Evolutionary conservation across 306 rosid species (phyloP).

Genomic region (Styphnolobium japonicum): DNA sequence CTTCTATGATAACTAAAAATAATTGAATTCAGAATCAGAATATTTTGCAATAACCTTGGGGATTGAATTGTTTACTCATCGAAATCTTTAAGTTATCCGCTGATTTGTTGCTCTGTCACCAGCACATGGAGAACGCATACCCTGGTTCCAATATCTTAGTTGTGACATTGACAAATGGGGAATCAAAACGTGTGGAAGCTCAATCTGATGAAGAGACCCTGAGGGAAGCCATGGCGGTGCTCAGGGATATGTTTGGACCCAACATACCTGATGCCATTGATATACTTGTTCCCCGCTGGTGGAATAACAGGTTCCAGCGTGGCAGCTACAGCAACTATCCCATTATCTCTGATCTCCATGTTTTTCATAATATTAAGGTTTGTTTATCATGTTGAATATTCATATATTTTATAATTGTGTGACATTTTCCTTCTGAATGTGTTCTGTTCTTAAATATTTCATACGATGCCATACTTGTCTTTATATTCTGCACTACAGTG

Average conservation of each 20-base stretch:
- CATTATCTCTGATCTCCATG: constrained; percentile 53
- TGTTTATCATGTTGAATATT: constrained; percentile 5
- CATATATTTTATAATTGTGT: background rate
- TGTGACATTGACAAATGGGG: constrained; percentile 91
- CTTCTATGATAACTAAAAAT: constrained; percentile 10
- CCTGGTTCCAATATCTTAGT: constrained; percentile 94
- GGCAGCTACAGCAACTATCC: constrained; percentile 98
- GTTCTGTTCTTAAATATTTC: constrained; percentile 1
- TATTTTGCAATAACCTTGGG: background rate
- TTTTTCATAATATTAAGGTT: constrained; percentile 68
- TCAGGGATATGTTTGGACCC: constrained; percentile 83
- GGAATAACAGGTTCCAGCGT: constrained; percentile 85
- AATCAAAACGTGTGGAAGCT: constrained; percentile 95
- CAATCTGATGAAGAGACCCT: constrained; percentile 70
- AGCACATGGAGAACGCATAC: constrained; percentile 98
- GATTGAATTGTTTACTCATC: constrained; percentile 30
- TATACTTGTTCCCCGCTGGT: constrained; percentile 92
- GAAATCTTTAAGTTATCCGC: constrained; percentile 29
- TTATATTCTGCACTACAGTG: constrained; percentile 3
- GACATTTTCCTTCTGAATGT: background rate
- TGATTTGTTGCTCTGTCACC: constrained; percentile 47
- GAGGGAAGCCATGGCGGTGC: constrained; percentile 88
- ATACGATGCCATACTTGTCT: background rate
- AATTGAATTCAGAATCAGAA: constrained; percentile 16
- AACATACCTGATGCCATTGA: constrained; percentile 73